Conservation (phyloP, 2,329 filamentous ascomycete species). For the Cladosporium sphaerospermum region DNA sequence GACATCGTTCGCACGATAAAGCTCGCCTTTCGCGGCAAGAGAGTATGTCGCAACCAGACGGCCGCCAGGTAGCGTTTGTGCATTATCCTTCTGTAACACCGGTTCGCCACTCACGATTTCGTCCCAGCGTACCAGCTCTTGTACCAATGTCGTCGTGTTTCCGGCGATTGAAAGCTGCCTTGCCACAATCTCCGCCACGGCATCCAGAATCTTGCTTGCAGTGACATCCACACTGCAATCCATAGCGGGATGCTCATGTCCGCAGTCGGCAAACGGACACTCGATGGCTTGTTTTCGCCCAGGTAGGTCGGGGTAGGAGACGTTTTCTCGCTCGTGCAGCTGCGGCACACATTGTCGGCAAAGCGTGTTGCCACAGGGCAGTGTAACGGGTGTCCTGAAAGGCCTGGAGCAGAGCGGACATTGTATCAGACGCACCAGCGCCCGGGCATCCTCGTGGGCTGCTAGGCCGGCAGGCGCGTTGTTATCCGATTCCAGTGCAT, state of each 20-base stretch:
- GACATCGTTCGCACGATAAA: slow-evolving; percentile 41
- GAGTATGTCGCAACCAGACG: slow-evolving; percentile 60
- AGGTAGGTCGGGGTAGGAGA: slow-evolving; percentile 68
- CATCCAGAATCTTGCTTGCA: slow-evolving; percentile 62
- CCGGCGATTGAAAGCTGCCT: slow-evolving; percentile 30
- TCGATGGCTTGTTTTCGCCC: slow-evolving; percentile 62
- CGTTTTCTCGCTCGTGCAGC: slow-evolving; percentile 57
- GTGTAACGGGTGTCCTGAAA: slow-evolving; percentile 61
- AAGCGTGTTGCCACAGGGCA: slow-evolving; percentile 75
- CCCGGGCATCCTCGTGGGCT: slow-evolving; percentile 52
- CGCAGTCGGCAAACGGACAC: slow-evolving; percentile 66
- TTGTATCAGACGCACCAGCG: slow-evolving; percentile 68
- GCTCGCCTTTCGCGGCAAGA: slow-evolving; percentile 58
- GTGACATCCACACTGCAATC: slow-evolving; percentile 76
- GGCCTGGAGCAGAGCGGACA: slow-evolving; percentile 68
- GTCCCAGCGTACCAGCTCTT: slow-evolving; percentile 36
- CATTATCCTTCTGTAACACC: slow-evolving; percentile 32
- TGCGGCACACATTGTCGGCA: slow-evolving; percentile 70
- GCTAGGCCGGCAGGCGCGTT: slow-evolving; percentile 35
- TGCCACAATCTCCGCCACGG: slow-evolving; percentile 51
- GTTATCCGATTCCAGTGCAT: slow-evolving; percentile 31
- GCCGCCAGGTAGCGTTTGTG: slow-evolving; percentile 47
- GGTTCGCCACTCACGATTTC: slow-evolving; percentile 27
- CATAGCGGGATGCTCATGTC: slow-evolving; percentile 63
- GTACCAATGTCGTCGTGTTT: slow-evolving; percentile 34